Evolutionary conservation across 495 filamentous ascomycete species (phyloP).

Genomic region (Saxophila tyrrhenica): DNA sequence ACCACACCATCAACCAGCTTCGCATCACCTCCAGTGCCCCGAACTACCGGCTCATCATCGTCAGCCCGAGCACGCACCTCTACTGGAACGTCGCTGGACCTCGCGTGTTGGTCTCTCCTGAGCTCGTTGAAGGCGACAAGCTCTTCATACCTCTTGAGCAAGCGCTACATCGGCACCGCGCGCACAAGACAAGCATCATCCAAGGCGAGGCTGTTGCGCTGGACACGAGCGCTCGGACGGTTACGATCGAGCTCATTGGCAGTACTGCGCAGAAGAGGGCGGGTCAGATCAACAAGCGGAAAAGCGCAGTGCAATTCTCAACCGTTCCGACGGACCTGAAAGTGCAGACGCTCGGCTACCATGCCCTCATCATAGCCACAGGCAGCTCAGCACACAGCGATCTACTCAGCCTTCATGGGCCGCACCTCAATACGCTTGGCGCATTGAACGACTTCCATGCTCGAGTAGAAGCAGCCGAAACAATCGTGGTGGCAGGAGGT

Average conservation of each 20-base stretch:
- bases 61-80: constrained; percentile 43
- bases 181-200: constrained; percentile 44
- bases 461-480: constrained; percentile 12
- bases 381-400: constrained; percentile 19
- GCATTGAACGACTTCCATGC: constrained; percentile 22
- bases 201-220: constrained; percentile 41
- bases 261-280: constrained; percentile 40
- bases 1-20: constrained; percentile 33
- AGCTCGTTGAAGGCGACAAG: constrained; percentile 33
- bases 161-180: constrained; percentile 40
- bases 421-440: constrained; percentile 20
- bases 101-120: constrained; percentile 33
- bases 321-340: background rate
- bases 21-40: constrained; percentile 23
- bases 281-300: constrained; percentile 17
- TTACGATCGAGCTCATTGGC: constrained; percentile 34
- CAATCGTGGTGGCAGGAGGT: constrained; percentile 20
- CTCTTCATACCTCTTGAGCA: constrained; percentile 40
- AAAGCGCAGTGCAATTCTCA: background rate
- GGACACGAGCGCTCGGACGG: constrained; percentile 26
- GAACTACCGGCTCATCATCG: constrained; percentile 41
- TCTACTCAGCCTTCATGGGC: constrained; percentile 24
- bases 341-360: constrained; percentile 19
- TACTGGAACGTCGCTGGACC: constrained; percentile 45
- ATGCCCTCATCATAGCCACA: constrained; percentile 27